Evolutionary conservation across 2,329 filamentous ascomycete species (phyloP).

Genomic region (Drechmeria coniospora): DNA sequence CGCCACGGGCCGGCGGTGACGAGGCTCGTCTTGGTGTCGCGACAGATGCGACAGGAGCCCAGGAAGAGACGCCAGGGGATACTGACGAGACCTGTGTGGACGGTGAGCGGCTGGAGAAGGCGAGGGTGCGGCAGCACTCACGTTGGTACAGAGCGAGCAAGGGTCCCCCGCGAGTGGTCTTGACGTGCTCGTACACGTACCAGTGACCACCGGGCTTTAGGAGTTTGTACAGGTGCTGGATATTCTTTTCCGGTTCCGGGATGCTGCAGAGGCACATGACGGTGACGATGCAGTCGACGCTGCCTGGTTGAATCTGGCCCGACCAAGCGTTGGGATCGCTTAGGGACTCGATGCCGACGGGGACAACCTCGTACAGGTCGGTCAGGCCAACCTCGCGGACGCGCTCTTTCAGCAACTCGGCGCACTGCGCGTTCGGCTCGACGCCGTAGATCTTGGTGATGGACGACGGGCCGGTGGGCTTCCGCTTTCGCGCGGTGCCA

Average conservation of each 20-base stretch:
- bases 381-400: slow-evolving; percentile 36
- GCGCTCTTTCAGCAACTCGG: slow-evolving; percentile 28
- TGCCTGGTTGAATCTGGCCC: slow-evolving; percentile 32
- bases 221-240: slow-evolving; percentile 37
- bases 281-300: slow-evolving; percentile 43
- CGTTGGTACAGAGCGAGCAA: slow-evolving; percentile 33
- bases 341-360: slow-evolving; percentile 46
- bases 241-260: slow-evolving; percentile 40
- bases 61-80: slow-evolving; percentile 35
- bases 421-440: slow-evolving; percentile 44
- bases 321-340: slow-evolving; percentile 22
- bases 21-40: slow-evolving; percentile 31
- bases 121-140: slow-evolving; percentile 16
- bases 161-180: slow-evolving; percentile 20
- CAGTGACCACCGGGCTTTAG: slow-evolving; percentile 46
- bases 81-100: slow-evolving; percentile 29
- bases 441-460: slow-evolving; percentile 43
- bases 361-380: slow-evolving; percentile 44
- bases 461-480: slow-evolving; percentile 9
- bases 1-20: slow-evolving; percentile 34
- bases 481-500: slow-evolving; percentile 5
- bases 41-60: slow-evolving; percentile 35
- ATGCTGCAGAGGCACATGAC: slow-evolving; percentile 49
- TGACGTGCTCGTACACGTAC: slow-evolving; percentile 49
- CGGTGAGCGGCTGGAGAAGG: background rate